Conservation (phyloP, 2,329 filamentous ascomycete genomes). For the Malbranchea cinnamomea region DNA sequence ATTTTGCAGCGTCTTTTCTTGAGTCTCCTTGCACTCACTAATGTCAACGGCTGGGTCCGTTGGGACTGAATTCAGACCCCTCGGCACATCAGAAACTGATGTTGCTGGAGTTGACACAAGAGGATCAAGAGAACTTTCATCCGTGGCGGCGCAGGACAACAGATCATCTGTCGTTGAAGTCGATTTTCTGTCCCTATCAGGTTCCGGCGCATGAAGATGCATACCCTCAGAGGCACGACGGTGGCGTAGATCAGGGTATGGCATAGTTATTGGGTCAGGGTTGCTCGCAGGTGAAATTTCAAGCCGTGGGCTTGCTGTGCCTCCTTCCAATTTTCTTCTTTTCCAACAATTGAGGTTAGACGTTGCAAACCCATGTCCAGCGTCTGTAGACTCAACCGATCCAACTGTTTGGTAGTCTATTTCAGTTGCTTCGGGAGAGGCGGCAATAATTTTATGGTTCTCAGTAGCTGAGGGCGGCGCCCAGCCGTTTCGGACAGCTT, state of each 20-base stretch:
- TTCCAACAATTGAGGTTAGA: constrained; percentile 1
- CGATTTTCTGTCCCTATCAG: too few relatives aligned
- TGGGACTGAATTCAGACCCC: too few relatives aligned
- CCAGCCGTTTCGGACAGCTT: constrained; percentile 67
- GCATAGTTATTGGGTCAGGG: constrained; percentile 6
- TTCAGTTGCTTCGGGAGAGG: too few relatives aligned
- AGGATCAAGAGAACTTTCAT: constrained; percentile 19
- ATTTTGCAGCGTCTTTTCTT: not conserved
- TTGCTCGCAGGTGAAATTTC: constrained; percentile 19
- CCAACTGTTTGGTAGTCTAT: too few relatives aligned
- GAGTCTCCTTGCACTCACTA: not conserved
- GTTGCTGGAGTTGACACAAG: constrained; percentile 24
- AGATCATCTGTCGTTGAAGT: too few relatives aligned
- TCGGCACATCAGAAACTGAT: constrained; percentile 22
- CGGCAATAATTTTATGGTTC: constrained; percentile 4
- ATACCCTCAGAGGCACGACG: constrained; percentile 1
- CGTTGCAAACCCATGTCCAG: too few relatives aligned
- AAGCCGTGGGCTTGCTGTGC: constrained; percentile 17
- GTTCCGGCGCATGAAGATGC: too few relatives aligned
- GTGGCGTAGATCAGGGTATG: constrained; percentile 6
- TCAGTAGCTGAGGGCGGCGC: constrained; percentile 25
- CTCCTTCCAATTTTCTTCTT: constrained; percentile 6
- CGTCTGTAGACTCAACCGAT: too few relatives aligned
- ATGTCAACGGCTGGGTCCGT: not conserved
- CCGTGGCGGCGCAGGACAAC: too few relatives aligned